Conservation (phyloP, 164 flowering plant genomes). For the Vitis riparia region DNA sequence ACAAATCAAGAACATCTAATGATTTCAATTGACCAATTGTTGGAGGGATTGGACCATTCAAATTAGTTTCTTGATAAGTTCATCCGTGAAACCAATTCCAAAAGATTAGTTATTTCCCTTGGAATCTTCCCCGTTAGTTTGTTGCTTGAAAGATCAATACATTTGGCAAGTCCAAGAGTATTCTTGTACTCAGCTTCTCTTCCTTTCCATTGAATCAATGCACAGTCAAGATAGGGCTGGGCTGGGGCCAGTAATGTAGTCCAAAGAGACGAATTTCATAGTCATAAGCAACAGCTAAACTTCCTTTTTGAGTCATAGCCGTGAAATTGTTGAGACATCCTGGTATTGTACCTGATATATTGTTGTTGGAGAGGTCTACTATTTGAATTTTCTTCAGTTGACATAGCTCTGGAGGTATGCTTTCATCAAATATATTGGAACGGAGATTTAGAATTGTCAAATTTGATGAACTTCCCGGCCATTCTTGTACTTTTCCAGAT, state of each 20-base stretch:
- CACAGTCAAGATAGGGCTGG: not conserved
- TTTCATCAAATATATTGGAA: conserved; percentile 18
- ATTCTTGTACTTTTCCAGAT: conserved; percentile 11
- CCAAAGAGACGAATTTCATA: no score
- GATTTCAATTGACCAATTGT: conserved; percentile 16
- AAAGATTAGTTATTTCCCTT: conserved; percentile 1
- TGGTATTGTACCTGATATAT: conserved; percentile 27
- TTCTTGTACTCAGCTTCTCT: not conserved
- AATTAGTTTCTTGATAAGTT: conserved; percentile 22
- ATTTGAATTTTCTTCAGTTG: conserved; percentile 7
- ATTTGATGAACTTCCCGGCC: conserved; percentile 12
- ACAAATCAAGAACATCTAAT: conserved; percentile 18
- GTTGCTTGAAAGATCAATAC: conserved; percentile 31
- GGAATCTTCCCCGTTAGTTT: conserved; percentile 26
- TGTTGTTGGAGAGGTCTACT: conserved; percentile 29
- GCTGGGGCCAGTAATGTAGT: no score
- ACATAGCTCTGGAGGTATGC: conserved; percentile 20
- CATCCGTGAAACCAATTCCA: not conserved
- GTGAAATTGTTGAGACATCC: conserved; percentile 23
- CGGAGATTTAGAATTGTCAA: conserved; percentile 10
- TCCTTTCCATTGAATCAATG: conserved; percentile 18
- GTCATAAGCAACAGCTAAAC: not conserved
- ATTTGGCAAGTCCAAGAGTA: conserved; percentile 1
- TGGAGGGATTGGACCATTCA: conserved; percentile 13
- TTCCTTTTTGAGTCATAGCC: conserved; percentile 3